Conservation (phyloP, 371 early-diverging fungal species). For the Mucor irregularis region DNA sequence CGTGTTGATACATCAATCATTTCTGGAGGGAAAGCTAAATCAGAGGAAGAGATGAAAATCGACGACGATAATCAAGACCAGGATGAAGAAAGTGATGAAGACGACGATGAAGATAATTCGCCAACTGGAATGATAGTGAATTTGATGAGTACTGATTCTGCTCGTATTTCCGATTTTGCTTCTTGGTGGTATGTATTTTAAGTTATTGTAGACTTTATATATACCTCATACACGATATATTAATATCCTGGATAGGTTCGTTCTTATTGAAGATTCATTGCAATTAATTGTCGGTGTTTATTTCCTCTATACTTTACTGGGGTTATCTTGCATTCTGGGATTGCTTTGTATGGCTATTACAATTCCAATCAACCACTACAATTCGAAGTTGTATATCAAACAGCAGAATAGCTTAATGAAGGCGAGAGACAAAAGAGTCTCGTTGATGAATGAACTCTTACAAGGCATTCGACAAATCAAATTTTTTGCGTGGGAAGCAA, state of each 20-base stretch:
- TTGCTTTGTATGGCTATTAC: slow-evolving; percentile 56
- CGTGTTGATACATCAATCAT: slow-evolving; percentile 27
- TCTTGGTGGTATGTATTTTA: slow-evolving; percentile 54
- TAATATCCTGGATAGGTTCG: no score
- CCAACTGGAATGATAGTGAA: slow-evolving; percentile 76
- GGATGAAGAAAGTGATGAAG: not conserved
- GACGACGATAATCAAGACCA: slow-evolving; percentile 16
- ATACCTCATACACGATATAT: no score
- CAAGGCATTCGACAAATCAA: slow-evolving; percentile 74
- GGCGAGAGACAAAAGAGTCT: slow-evolving; percentile 55
- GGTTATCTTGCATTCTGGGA: slow-evolving; percentile 68
- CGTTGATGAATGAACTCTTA: slow-evolving; percentile 57
- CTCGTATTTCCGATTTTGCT: slow-evolving; percentile 60
- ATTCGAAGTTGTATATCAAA: slow-evolving; percentile 52
- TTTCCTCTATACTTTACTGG: slow-evolving; percentile 65
- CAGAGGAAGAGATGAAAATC: slow-evolving; percentile 15
- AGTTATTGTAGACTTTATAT: no score
- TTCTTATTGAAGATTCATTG: slow-evolving; percentile 55
- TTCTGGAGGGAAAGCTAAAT: slow-evolving; percentile 31
- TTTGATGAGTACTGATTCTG: slow-evolving; percentile 82
- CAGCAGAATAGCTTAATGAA: slow-evolving; percentile 54
- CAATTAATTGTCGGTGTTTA: slow-evolving; percentile 61
- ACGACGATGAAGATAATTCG: slow-evolving; percentile 18
- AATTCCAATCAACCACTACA: slow-evolving; percentile 55
- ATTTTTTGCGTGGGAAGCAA: slow-evolving; percentile 65